Conservation (phyloP, 2,329 filamentous ascomycete genomes). For the Grosmannia penicillata region DNA sequence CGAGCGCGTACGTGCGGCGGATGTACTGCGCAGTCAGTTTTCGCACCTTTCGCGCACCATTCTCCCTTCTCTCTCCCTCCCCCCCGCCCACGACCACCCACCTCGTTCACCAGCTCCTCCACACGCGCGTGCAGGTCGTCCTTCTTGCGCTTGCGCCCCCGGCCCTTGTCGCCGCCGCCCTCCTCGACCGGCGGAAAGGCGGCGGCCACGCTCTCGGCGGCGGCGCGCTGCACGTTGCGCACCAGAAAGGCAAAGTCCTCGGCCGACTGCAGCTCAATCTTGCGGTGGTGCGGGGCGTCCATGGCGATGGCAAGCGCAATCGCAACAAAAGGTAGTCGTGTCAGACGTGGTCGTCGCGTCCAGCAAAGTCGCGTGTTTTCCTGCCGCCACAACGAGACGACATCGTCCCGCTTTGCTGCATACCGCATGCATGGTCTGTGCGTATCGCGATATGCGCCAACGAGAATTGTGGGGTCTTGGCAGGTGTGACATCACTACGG, state of each 20-base stretch:
- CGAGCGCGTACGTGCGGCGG: conserved; percentile 40
- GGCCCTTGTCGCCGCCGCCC: conserved; percentile 14
- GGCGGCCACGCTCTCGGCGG: conserved; percentile 50
- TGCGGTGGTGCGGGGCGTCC: conserved; percentile 40
- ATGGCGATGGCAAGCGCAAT: conserved; percentile 10
- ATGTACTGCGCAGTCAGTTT: conserved; percentile 35
- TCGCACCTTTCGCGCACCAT: neutral
- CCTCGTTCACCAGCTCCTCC: conserved; percentile 44
- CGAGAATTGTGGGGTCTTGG: neutral
- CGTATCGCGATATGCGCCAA: neutral
- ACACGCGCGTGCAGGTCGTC: conserved; percentile 45
- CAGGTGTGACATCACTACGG: conserved; percentile 3
- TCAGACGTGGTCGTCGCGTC: neutral
- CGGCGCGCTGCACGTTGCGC: conserved; percentile 52
- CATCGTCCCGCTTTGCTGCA: neutral
- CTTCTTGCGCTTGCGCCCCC: conserved; percentile 1
- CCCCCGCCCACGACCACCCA: conserved; percentile 14
- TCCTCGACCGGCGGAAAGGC: conserved; percentile 48
- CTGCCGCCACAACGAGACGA: neutral
- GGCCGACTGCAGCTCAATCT: conserved; percentile 66
- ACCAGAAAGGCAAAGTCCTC: conserved; percentile 59
- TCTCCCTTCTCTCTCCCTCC: neutral
- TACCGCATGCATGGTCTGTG: neutral
- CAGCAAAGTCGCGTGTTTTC: neutral
- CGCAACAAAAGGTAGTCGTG: neutral